phyloP scores from a whole-genome alignment of 2,329 filamentous ascomycete species.

The Colletotrichum cuscutae region DNA sequence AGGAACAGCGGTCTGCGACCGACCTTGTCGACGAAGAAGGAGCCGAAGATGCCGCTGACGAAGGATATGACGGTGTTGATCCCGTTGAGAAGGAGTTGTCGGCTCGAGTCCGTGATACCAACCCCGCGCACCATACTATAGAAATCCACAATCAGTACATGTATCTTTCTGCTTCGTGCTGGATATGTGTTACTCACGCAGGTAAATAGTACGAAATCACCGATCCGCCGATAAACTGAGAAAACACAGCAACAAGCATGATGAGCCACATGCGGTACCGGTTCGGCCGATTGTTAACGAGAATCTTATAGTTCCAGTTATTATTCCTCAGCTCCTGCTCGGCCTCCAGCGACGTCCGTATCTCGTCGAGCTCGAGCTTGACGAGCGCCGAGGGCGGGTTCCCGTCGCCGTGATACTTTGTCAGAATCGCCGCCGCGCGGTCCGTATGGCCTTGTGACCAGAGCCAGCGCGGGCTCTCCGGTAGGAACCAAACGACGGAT shows the following conservation, averaged over 20 bases:
- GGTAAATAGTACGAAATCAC: conserved; percentile 58
- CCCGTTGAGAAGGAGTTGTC: conserved; percentile 48
- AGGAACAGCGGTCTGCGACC: conserved; percentile 60
- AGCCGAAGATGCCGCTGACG: conserved; percentile 49
- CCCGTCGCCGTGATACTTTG: conserved; percentile 54
- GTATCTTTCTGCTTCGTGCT: conserved; percentile 45
- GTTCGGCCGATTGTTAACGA: conserved; percentile 58
- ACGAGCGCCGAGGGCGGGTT: conserved; percentile 47
- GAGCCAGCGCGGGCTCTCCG: conserved; percentile 58
- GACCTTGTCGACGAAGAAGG: conserved; percentile 55
- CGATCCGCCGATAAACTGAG: conserved; percentile 60
- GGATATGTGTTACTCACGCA: conserved; percentile 47
- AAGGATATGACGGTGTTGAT: conserved; percentile 54
- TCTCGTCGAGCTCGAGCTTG: conserved; percentile 55
- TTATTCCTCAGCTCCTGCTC: conserved; percentile 50
- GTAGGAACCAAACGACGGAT: conserved; percentile 56
- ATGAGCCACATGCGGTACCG: conserved; percentile 58
- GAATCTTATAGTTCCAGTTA: conserved; percentile 53
- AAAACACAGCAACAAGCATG: conserved; percentile 59
- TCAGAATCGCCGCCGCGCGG: conserved; percentile 43
- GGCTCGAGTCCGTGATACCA: conserved; percentile 51
- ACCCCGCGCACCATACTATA: conserved; percentile 52
- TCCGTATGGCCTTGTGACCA: conserved; percentile 47
- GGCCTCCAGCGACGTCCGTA: conserved; percentile 55
- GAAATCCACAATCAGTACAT: background rate